Conservation (phyloP, 139 green algal species). For the Mesotaenium endlicherianum region DNA sequence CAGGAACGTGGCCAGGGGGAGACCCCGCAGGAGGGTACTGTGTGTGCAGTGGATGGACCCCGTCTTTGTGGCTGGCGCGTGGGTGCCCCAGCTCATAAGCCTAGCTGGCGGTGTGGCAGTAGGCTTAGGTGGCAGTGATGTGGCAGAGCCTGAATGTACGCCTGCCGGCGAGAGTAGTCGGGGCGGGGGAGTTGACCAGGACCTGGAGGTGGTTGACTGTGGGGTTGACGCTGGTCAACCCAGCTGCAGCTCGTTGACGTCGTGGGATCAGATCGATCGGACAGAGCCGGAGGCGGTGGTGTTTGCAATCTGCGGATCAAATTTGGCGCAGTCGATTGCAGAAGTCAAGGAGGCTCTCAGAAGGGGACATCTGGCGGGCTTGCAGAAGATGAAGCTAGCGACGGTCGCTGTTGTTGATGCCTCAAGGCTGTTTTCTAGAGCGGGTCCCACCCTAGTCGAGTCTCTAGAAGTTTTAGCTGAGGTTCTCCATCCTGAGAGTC, state of each 20-base stretch:
- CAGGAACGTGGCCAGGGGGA: slow-evolving; percentile 22
- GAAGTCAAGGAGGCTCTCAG: not conserved
- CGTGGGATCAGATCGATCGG: not conserved
- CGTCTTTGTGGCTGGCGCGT: slow-evolving; percentile 59
- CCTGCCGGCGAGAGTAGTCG: not conserved
- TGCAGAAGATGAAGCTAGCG: slow-evolving; percentile 4
- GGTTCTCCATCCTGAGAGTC: slow-evolving; percentile 40
- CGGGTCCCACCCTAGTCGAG: slow-evolving; percentile 42
- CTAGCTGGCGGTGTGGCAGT: slow-evolving; percentile 56
- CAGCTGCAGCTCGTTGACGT: not conserved
- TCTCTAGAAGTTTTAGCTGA: slow-evolving; percentile 46
- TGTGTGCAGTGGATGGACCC: slow-evolving; percentile 67
- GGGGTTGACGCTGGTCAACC: not conserved
- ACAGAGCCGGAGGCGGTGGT: slow-evolving; percentile 58
- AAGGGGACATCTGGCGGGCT: not conserved
- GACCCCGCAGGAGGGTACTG: slow-evolving; percentile 47
- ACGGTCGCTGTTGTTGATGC: slow-evolving; percentile 38
- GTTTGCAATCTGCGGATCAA: slow-evolving; percentile 65
- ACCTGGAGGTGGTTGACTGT: no score
- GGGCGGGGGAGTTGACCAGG: no score
- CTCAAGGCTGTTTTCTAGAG: slow-evolving; percentile 25
- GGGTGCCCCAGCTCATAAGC: slow-evolving; percentile 64
- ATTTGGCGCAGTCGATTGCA: slow-evolving; percentile 30
- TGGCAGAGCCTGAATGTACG: slow-evolving; percentile 15
- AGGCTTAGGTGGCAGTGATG: no score